phyloP scores from a whole-genome alignment of 2,329 filamentous ascomycete species.

The Colletotrichum cereale region DNA sequence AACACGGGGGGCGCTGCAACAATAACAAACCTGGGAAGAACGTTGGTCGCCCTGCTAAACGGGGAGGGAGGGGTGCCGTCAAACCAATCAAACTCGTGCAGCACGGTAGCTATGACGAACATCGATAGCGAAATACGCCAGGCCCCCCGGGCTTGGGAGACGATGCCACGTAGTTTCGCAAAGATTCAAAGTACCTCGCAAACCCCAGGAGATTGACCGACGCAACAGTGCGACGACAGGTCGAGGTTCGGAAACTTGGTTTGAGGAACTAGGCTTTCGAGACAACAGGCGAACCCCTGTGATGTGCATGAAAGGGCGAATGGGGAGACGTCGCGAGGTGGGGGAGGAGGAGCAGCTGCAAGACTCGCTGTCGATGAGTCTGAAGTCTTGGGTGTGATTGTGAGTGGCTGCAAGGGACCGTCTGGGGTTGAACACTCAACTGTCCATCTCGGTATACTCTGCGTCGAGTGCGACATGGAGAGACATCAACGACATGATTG shows the following conservation, averaged over 20 bases:
- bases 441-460: not conserved
- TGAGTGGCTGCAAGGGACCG: conserved; percentile 37
- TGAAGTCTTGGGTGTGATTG: conserved; percentile 6
- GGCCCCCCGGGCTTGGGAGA: not conserved
- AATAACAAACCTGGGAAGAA: conserved; percentile 29
- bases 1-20: conserved; percentile 3
- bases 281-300: conserved; percentile 21
- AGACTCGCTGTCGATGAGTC: conserved; percentile 1
- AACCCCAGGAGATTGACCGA: conserved; percentile 11
- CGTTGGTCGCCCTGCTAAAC: not conserved
- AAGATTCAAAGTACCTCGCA: conserved; percentile 6
- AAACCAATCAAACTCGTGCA: conserved; percentile 16
- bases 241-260: conserved; percentile 9
- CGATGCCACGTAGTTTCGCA: not conserved
- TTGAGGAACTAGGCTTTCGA: conserved; percentile 10
- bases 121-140: conserved; percentile 15
- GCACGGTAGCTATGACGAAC: conserved; percentile 25
- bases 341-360: not conserved
- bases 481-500: not conserved
- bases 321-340: conserved; percentile 6
- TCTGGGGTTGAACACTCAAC: conserved; percentile 29
- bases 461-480: not conserved
- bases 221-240: conserved; percentile 10
- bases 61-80: conserved; percentile 7
- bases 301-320: conserved; percentile 28